Evolutionary conservation across 192 early-diverging fungal genomes (phyloP).

Genomic region (Funneliformis mosseae): DNA sequence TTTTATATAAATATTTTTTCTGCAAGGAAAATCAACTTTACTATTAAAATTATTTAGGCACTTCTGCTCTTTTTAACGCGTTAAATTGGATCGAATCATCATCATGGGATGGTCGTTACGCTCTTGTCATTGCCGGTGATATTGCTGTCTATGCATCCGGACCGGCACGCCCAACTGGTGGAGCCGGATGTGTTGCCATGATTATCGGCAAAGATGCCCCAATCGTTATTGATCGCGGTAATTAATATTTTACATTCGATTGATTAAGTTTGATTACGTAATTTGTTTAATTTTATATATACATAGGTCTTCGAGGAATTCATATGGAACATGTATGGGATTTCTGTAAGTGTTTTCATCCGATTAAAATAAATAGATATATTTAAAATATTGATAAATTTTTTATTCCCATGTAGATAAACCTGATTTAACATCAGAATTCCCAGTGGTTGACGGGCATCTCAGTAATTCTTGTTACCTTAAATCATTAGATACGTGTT

Average conservation of each 20-base stretch:
- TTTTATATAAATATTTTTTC: not conserved
- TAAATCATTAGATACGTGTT: slow-evolving; percentile 87
- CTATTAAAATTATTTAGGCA: slow-evolving; percentile 40
- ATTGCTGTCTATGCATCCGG: slow-evolving; percentile 96
- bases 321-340: slow-evolving; percentile 98
- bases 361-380: too few species aligned
- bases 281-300: not conserved
- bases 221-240: slow-evolving; percentile 84
- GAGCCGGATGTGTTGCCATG: slow-evolving; percentile 89
- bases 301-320: slow-evolving; percentile 75
- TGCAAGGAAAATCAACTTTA: not conserved
- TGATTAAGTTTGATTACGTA: not conserved
- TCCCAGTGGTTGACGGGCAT: slow-evolving; percentile 96
- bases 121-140: slow-evolving; percentile 89
- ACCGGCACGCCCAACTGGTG: slow-evolving; percentile 90
- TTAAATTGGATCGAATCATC: slow-evolving; percentile 97
- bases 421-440: slow-evolving; percentile 96
- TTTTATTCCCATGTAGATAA: slow-evolving; percentile 77
- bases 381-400: too few species aligned
- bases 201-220: slow-evolving; percentile 93
- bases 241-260: not conserved
- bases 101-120: slow-evolving; percentile 91
- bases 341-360: slow-evolving; percentile 80
- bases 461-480: slow-evolving; percentile 92
- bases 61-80: slow-evolving; percentile 93